phyloP scores from a whole-genome alignment of 2,329 filamentous ascomycete species.

The Ceratocystis colombiana region DNA sequence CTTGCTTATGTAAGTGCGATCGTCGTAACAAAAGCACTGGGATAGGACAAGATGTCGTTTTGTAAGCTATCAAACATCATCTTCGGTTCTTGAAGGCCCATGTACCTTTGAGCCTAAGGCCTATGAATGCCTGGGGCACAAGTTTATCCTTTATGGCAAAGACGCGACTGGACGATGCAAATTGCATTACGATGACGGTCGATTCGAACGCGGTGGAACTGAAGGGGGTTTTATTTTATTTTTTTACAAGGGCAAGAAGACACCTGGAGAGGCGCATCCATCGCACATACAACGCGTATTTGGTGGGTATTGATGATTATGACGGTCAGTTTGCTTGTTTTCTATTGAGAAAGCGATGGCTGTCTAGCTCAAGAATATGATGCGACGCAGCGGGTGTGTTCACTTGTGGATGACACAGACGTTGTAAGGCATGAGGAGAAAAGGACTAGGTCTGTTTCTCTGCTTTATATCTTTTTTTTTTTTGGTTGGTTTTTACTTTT shows the following conservation, averaged over 20 bases:
- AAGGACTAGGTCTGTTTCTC: constrained; percentile 4
- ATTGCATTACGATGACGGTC: not conserved
- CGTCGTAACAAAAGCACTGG: constrained; percentile 7
- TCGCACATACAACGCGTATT: not conserved
- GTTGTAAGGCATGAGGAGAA: constrained; percentile 2
- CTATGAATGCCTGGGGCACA: too few relatives aligned
- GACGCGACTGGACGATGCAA: not conserved
- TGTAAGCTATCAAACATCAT: not conserved
- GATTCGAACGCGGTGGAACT: not conserved
- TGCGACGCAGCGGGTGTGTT: constrained; percentile 12
- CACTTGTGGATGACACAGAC: not conserved
- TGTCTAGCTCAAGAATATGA: not conserved
- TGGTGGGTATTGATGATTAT: constrained; percentile 12
- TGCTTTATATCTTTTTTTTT: constrained; percentile 25
- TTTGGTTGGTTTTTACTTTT: constrained; percentile 15
- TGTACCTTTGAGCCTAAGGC: too few relatives aligned
- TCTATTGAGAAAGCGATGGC: not conserved
- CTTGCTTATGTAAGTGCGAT: constrained; percentile 64
- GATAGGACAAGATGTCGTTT: not conserved
- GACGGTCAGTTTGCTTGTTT: not conserved
- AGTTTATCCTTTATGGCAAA: not conserved
- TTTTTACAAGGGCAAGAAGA: not conserved
- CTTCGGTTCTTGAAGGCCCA: too few relatives aligned
- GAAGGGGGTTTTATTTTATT: not conserved
- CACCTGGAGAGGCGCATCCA: not conserved